Evolutionary conservation across 495 filamentous ascomycete genomes (phyloP), one percentile per base, ranked within the genome.

Genomic region (Penicillium flavigenum): DNA sequence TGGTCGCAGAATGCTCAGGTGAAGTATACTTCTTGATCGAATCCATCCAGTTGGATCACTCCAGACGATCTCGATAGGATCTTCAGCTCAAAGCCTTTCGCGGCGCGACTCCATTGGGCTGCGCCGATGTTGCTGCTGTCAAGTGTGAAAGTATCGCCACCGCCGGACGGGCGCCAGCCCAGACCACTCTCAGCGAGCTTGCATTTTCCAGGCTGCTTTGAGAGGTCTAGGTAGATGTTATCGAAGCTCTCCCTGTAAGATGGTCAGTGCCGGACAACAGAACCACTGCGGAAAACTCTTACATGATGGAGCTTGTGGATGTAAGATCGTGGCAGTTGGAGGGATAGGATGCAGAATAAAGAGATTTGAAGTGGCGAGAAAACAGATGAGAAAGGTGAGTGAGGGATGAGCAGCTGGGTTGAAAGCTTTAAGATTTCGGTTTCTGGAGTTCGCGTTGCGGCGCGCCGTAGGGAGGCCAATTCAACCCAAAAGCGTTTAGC

Each of bases 51-150:
- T 69, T 96, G 94, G 51, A 96, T 87, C 55, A 97, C 86, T 45
- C 89, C 91, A 38, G 89, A 88, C 26, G 83, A 88, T 58, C 94
- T 78, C 61, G 89, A 86, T 49, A 93, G 72, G 43, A 98, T 86
- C 77, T 95, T 98, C 65, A 98, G 71, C 74, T 99, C 95, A 71
- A 87, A 94, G 51, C 95, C 95, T 69, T 87, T 89, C 16, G 92
- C 86, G 34, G 93, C 95, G 58, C 91, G 84, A 74, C 92, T 97
- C 95, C 95, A 99, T 66, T 98, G 94, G 45, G 92, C 92, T 51
- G 79, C 83, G 56, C 79, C 81, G 59, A 98, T 88, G 68, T 96
- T 90, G 68, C 81, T 84, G 63, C 82, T 82, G 67, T 96, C 90
- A 53, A 97, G 81, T 10, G 92, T 96, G 71, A 95, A 97, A 54